Evolutionary conservation across 176 grass and related monocot species (phyloP).

Genomic region (Urochloa ruziziensis): DNA sequence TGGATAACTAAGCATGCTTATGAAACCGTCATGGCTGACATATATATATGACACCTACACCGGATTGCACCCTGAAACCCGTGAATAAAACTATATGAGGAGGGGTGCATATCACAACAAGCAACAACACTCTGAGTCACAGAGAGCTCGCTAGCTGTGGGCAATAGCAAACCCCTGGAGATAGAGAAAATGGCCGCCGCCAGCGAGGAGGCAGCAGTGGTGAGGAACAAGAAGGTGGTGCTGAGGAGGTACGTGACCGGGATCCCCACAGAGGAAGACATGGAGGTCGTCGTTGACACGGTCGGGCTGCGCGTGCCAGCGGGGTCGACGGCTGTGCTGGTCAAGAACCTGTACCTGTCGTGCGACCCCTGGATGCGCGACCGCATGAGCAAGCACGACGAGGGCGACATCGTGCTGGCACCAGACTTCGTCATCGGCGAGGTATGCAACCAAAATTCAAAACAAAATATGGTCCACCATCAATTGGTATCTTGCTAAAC

Average conservation of each 20-base stretch:
- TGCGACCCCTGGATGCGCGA: slow-evolving; percentile 47
- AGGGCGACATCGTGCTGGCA: background rate
- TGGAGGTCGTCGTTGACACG: slow-evolving; percentile 22
- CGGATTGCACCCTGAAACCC: background rate
- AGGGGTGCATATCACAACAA: background rate
- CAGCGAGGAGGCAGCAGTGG: background rate
- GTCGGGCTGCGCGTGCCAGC: background rate
- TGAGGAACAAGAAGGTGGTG: slow-evolving; percentile 24
- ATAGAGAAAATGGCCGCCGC: background rate
- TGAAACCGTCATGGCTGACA: background rate
- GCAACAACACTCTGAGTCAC: background rate
- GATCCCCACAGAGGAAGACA: slow-evolving; percentile 22
- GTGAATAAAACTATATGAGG: background rate
- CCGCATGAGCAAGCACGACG: slow-evolving; percentile 19
- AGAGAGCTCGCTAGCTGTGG: background rate
- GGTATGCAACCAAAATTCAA: too few relatives aligned
- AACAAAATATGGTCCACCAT: too few relatives aligned
- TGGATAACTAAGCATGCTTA: background rate
- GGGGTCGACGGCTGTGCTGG: background rate
- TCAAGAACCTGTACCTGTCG: slow-evolving; percentile 59
- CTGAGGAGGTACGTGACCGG: slow-evolving; percentile 31
- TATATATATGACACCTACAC: background rate
- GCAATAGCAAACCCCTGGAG: background rate
- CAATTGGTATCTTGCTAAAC: too few relatives aligned
- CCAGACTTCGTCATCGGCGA: background rate